Base-by-base conservation (phyloP, 2,329 filamentous ascomycete species). In the Cordyceps tenuipes region DNA sequence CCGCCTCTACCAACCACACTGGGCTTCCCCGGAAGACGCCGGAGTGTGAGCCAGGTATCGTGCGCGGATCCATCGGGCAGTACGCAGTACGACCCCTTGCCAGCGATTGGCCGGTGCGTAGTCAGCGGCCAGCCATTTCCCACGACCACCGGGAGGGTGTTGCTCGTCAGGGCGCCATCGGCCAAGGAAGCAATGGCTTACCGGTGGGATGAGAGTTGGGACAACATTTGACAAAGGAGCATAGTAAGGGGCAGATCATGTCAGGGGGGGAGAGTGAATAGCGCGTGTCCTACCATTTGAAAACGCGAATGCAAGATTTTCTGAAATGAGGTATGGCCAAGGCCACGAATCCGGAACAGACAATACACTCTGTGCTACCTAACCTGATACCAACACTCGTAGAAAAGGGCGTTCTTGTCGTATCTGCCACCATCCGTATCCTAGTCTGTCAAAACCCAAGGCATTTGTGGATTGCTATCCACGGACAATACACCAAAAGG, bases 401-500 rank as follows among this genome's bases (percentile, higher is more conserved):
- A 51, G 36, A 39, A 39, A 50, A 13, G 29, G 31, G n/a, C 3
- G 7, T 49, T 26, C 13, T n/a, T 41, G 10, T 51, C 56, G 56
- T 58, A 51, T 58, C 56, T 58, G 56, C 47, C n/a, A 23, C 47
- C 29, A 34, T 48, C 56, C 56, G 47, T 23, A 31, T 43, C 26
- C 23, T 41, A 48, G 31, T 3, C n/a, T 36, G n/a, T n/a, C 21
- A 39, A 31, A 23, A 51, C 21, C 17, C 10, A 23, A 51, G 13
- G 23, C n/a, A 34, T 23, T 6, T n/a, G n/a, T 13, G 12, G 13
- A 21, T 21, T 17, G 5, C 12, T 31, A n/a, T n/a, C 41, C 44
- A 10, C 23, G 36, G 31, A 23, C n/a, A n/a, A 15, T 13, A 36
- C 31, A 44, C 12, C 19, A 36, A 23, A 23, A 44, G 23, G 8